Evolutionary conservation across 768 basidiomycete genomes (phyloP), one percentile per base, ranked within the genome.

Genomic region (Boletus reticuloceps): DNA sequence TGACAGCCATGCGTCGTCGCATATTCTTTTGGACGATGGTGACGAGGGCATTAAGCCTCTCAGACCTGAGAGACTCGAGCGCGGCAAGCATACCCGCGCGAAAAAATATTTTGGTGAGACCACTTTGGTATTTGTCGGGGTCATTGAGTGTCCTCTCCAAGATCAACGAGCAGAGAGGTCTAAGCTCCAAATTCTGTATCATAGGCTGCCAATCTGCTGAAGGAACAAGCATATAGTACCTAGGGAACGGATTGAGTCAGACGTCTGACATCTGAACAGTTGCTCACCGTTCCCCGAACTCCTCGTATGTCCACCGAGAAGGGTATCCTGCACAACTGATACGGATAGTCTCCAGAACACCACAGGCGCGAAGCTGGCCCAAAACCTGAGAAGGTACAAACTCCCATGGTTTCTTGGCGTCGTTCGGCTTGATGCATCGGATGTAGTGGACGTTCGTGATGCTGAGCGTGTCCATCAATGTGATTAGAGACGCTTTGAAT

Each of bases 281-380:
- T 20, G 72, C 86, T 61, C 60, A 96, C 94, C 97, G 83, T 69
- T 98, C 95, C 5, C 93, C 97, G 68, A 99, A 99, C 71, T 98
- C 97, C 67, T 94, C 95, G 62, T 98, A 99, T 5, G 88, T 94
- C 97, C 97, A 98, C 34, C 97, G 82, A 13, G 94, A 94, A 29
- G 97, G 97, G 74, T 99, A 99, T 32, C 97, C 97, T 42, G 97
- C 97, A 72, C 97, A 98, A 73, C 92, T 94, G 68, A 99, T 99
- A 53, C 95, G 83, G 64, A 99, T 99, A 5, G 97, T 99, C 73
- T 99, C 97, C 40, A 99, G 79, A 51, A 99, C 97, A 85, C 97
- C 97, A 72, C 97, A 99, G 53, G 97, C 97, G 45, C 97, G 84
- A 29, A 99, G 76, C 70, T 99, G 97, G 19, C 92, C 86, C 42